phyloP scores from a whole-genome alignment of 345 rosid genomes.

The Gossypium turneri region DNA sequence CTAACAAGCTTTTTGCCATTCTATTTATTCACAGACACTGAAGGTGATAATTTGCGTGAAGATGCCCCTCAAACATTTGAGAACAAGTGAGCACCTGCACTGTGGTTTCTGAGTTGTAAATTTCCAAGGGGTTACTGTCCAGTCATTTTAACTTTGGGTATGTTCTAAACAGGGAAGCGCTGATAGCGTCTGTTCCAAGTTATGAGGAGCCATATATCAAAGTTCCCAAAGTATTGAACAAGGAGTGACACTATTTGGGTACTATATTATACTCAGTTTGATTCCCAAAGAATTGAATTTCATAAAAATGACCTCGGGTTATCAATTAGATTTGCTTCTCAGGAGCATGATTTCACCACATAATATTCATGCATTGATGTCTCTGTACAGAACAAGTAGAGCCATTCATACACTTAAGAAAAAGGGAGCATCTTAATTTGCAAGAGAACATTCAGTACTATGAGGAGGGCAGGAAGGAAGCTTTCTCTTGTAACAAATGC shows the following conservation, averaged over 20 bases:
- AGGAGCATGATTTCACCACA: background rate
- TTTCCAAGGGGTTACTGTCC: background rate
- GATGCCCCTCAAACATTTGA: conserved; percentile 68
- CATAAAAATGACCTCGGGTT: background rate
- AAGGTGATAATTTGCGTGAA: conserved; percentile 56
- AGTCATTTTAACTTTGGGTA: background rate
- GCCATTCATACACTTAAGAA: background rate
- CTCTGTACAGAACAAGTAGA: background rate
- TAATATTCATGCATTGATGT: background rate
- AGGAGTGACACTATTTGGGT: conserved; percentile 34
- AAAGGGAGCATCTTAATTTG: background rate
- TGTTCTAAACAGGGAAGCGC: conserved; percentile 44
- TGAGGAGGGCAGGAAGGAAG: background rate
- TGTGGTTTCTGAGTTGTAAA: background rate
- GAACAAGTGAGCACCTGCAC: conserved; percentile 39
- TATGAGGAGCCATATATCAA: conserved; percentile 60
- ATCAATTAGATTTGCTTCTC: background rate
- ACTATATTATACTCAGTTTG: conserved; percentile 1
- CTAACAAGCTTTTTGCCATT: background rate
- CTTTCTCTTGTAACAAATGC: background rate
- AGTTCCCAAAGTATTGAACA: conserved; percentile 73
- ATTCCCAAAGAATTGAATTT: background rate
- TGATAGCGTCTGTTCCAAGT: conserved; percentile 58
- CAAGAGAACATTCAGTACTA: too few species aligned
- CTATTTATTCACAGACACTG: conserved; percentile 44